A percentile compares a stretch with the other conserved stretches of the same genome.
Evolutionary conservation across 768 basidiomycete species (phyloP).

Genomic region (Phylloporus sp.): DNA sequence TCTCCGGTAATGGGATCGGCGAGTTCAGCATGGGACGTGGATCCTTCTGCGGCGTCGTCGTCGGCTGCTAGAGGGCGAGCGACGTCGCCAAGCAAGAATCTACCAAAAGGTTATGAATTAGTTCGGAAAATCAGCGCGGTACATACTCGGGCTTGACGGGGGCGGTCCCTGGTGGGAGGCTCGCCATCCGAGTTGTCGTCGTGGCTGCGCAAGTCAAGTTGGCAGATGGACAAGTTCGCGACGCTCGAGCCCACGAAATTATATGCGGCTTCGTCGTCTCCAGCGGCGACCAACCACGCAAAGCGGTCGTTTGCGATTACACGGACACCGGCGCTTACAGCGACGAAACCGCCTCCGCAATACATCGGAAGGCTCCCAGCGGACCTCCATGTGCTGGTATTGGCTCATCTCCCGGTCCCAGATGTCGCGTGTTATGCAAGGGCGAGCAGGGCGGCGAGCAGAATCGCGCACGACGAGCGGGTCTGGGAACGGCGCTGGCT

Average conservation of each 20-base stretch:
- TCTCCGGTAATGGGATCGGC: conserved; percentile 33
- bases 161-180: conserved; percentile 41
- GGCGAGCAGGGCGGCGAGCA: conserved; percentile 56
- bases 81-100: conserved; percentile 37
- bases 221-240: conserved; percentile 89
- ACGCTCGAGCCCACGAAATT: conserved; percentile 72
- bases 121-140: background rate
- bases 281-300: conserved; percentile 11
- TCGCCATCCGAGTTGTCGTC: conserved; percentile 1
- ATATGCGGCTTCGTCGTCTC: conserved; percentile 29
- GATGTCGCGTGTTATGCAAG: conserved; percentile 76
- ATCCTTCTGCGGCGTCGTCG: conserved; percentile 64
- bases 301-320: conserved; percentile 11
- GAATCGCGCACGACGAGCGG: conserved; percentile 61
- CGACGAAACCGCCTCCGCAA: conserved; percentile 25
- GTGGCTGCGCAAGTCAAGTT: conserved; percentile 16
- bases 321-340: conserved; percentile 9
- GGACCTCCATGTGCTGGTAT: conserved; percentile 68
- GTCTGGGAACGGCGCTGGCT: conserved; percentile 77
- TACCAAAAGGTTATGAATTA: conserved; percentile 13
- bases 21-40: conserved; percentile 32
- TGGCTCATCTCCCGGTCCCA: conserved; percentile 69
- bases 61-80: conserved; percentile 34
- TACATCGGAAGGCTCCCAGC: conserved; percentile 76
- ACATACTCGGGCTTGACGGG: conserved; percentile 50